phyloP scores from a whole-genome alignment of 2,329 filamentous ascomycete genomes.

The Didymosphaeria variabile region DNA sequence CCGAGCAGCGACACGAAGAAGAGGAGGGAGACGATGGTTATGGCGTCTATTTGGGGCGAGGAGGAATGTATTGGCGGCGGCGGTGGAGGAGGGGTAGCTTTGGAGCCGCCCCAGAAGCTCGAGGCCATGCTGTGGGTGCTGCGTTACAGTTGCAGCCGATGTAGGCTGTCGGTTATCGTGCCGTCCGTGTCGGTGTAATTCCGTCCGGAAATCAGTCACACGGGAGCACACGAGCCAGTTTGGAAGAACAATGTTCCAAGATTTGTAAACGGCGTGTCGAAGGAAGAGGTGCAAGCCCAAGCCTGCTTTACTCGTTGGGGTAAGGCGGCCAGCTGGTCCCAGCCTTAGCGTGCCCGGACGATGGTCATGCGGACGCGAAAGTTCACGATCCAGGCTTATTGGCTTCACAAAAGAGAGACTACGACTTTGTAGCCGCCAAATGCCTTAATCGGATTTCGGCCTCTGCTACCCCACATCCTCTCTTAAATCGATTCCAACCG shows the following conservation, averaged over 20 bases:
- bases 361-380: slow-evolving; percentile 37
- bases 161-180: slow-evolving; percentile 4
- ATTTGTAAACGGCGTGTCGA: slow-evolving; percentile 6
- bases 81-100: slow-evolving; percentile 58
- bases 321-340: slow-evolving; percentile 35
- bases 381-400: slow-evolving; percentile 40
- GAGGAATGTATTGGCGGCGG: slow-evolving; percentile 65
- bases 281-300: slow-evolving; percentile 27
- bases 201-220: slow-evolving; percentile 16
- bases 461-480: slow-evolving; percentile 1
- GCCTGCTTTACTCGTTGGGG: slow-evolving; percentile 25
- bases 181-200: slow-evolving; percentile 3
- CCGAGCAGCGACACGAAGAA: slow-evolving; percentile 64
- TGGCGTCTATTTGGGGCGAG: slow-evolving; percentile 53
- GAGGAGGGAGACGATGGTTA: slow-evolving; percentile 64
- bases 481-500: neutral
- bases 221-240: slow-evolving; percentile 13
- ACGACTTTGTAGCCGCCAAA: slow-evolving; percentile 11
- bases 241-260: slow-evolving; percentile 1
- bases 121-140: slow-evolving; percentile 1
- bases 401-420: slow-evolving; percentile 26
- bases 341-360: slow-evolving; percentile 4
- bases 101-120: slow-evolving; percentile 22
- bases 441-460: slow-evolving; percentile 3
- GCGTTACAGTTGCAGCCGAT: slow-evolving; percentile 5